phyloP scores from a whole-genome alignment of 768 basidiomycete genomes.

The Leucosporidium yakuticum region DNA sequence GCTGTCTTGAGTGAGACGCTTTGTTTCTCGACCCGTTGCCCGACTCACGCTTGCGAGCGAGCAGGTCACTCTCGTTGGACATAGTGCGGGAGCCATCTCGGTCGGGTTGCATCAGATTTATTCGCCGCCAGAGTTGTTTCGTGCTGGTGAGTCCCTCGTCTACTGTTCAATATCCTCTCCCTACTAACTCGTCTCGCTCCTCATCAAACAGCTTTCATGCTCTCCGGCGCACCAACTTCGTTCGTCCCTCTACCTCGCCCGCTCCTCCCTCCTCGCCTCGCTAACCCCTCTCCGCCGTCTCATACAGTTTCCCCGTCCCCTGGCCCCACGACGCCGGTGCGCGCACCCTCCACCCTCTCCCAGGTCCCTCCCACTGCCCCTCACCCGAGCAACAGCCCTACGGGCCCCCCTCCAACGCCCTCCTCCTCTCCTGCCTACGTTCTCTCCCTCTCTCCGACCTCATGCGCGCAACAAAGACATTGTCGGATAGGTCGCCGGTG shows the following conservation, averaged over 20 bases:
- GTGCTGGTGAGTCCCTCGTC: slow-evolving; percentile 12
- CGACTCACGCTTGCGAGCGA: not conserved
- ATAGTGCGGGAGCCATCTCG: slow-evolving; percentile 27
- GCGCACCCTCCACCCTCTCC: slow-evolving; percentile 29
- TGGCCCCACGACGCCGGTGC: slow-evolving; percentile 32
- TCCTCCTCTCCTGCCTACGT: slow-evolving; percentile 22
- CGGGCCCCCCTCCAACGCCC: slow-evolving; percentile 23
- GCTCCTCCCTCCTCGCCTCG: not conserved
- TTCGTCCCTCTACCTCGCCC: not conserved
- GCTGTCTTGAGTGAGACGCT: not conserved
- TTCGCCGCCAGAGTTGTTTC: slow-evolving; percentile 11
- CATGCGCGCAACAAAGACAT: slow-evolving; percentile 1
- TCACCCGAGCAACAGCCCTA: slow-evolving; percentile 14
- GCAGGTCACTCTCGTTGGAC: slow-evolving; percentile 22
- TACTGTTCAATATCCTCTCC: no score
- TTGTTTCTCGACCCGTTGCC: not conserved
- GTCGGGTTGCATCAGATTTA: slow-evolving; percentile 31
- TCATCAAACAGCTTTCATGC: slow-evolving; percentile 36
- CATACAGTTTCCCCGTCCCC: slow-evolving; percentile 29
- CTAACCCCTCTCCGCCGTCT: not conserved
- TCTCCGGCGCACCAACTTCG: slow-evolving; percentile 33
- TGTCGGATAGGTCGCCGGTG: slow-evolving; percentile 13
- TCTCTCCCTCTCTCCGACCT: not conserved
- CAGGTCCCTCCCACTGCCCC: slow-evolving; percentile 20
- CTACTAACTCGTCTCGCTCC: not conserved